Conservation (phyloP, 768 basidiomycete species). For the Leucosporidium scottii region DNA sequence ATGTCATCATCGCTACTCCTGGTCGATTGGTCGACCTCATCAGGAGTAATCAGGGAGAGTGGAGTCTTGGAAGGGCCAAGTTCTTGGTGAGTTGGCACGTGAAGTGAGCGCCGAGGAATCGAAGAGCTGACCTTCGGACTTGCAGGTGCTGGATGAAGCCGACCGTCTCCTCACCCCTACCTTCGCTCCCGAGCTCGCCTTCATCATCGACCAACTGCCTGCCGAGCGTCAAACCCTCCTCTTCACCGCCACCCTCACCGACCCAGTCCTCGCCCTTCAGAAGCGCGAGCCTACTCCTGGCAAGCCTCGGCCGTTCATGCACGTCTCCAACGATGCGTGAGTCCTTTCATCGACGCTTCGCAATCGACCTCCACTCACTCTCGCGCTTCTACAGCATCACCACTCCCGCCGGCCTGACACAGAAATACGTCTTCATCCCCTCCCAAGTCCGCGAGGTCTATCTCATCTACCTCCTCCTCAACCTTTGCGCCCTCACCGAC, state of each 20-base stretch:
- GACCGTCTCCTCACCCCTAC: constrained; percentile 84
- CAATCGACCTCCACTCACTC: too few relatives aligned
- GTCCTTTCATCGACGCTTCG: constrained; percentile 37
- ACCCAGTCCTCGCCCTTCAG: constrained; percentile 71
- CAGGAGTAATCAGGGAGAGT: constrained; percentile 59
- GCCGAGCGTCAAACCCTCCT: constrained; percentile 87
- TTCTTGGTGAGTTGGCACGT: constrained; percentile 59
- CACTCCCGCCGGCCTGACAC: constrained; percentile 80
- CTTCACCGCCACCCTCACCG: constrained; percentile 90
- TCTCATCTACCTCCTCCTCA: constrained; percentile 77
- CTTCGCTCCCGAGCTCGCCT: constrained; percentile 74
- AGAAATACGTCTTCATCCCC: constrained; percentile 84
- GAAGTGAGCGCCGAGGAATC: background rate
- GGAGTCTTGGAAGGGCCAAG: constrained; percentile 75
- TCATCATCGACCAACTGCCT: constrained; percentile 70
- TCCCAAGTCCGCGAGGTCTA: constrained; percentile 91
- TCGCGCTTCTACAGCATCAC: constrained; percentile 55
- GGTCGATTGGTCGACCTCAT: constrained; percentile 89
- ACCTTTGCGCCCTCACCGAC: constrained; percentile 50
- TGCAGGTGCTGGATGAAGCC: constrained; percentile 88
- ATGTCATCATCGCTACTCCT: constrained; percentile 91
- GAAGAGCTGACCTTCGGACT: background rate
- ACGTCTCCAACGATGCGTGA: constrained; percentile 67
- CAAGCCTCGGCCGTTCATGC: constrained; percentile 78
- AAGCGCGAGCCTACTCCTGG: constrained; percentile 66